phyloP scores from a whole-genome alignment of 176 grass and related monocot species.

The Dendrocalamus sinicus region DNA sequence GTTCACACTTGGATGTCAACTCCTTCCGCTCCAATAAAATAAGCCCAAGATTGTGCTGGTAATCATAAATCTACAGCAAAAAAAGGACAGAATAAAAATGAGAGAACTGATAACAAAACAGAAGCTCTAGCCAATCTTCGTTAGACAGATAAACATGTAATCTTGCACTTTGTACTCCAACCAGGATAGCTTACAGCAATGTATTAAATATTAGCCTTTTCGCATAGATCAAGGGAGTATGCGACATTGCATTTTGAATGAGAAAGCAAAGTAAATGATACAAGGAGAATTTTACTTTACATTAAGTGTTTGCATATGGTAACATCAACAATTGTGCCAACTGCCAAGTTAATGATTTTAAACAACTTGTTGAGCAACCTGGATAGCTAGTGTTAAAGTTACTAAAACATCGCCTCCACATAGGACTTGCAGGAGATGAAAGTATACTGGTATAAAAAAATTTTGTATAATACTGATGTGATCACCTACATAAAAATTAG shows the following conservation, averaged over 20 bases:
- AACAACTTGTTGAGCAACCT: background rate
- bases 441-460: background rate
- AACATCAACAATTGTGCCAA: background rate
- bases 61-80: too few species aligned
- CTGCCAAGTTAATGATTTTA: background rate
- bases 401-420: background rate
- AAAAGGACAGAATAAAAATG: too few species aligned
- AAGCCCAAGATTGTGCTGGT: too few species aligned
- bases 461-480: background rate
- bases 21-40: too few species aligned
- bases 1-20: too few species aligned
- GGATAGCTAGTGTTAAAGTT: background rate
- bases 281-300: background rate
- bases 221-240: background rate
- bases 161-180: too few species aligned
- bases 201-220: background rate
- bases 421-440: background rate
- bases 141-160: too few species aligned
- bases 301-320: background rate
- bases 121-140: too few species aligned
- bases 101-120: too few species aligned
- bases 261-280: constrained; percentile 24
- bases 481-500: background rate
- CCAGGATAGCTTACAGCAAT: too few species aligned
- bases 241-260: background rate